Evolutionary conservation across 805 yeast species (phyloP).

Genomic region (Metschnikowia amazonensis): DNA sequence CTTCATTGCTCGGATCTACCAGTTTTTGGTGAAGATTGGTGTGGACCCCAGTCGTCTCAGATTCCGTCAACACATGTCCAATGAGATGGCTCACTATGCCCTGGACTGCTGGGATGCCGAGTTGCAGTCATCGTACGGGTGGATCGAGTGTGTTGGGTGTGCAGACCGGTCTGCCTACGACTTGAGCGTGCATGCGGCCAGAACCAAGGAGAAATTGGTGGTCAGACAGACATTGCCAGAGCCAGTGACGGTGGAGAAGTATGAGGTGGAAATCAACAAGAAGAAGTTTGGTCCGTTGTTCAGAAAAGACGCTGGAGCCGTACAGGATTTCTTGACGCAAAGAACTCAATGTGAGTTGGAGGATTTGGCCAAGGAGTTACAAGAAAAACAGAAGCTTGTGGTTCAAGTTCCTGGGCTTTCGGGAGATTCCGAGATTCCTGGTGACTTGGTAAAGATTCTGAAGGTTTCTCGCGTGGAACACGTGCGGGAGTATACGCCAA

Average conservation of each 20-base stretch:
- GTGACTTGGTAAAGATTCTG: constrained; percentile 67
- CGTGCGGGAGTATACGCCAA: constrained; percentile 92
- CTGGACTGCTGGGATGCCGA: constrained; percentile 99
- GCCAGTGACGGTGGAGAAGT: constrained; percentile 78
- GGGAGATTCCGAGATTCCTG: constrained; percentile 59
- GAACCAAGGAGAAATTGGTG: constrained; percentile 90
- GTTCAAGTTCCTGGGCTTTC: constrained; percentile 65
- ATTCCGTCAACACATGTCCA: constrained; percentile 97
- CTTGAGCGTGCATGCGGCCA: constrained; percentile 89
- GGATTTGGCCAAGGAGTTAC: constrained; percentile 66
- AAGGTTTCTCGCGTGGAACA: constrained; percentile 81
- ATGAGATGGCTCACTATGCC: constrained; percentile 99
- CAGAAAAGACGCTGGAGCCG: constrained; percentile 94
- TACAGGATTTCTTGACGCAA: constrained; percentile 70
- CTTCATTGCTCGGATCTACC: constrained; percentile 89
- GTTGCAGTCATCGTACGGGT: constrained; percentile 90
- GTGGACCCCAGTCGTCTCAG: constrained; percentile 79
- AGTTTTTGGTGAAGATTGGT: constrained; percentile 84
- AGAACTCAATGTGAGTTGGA: constrained; percentile 86
- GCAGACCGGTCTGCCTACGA: constrained; percentile 99
- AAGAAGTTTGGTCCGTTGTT: constrained; percentile 97
- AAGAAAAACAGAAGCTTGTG: constrained; percentile 55
- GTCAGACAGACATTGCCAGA: constrained; percentile 87
- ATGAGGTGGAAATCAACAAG: constrained; percentile 84
- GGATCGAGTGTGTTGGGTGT: constrained; percentile 99